Conservation (phyloP, 176 grass and related monocot species). For the Miscanthus lutarioriparius region DNA sequence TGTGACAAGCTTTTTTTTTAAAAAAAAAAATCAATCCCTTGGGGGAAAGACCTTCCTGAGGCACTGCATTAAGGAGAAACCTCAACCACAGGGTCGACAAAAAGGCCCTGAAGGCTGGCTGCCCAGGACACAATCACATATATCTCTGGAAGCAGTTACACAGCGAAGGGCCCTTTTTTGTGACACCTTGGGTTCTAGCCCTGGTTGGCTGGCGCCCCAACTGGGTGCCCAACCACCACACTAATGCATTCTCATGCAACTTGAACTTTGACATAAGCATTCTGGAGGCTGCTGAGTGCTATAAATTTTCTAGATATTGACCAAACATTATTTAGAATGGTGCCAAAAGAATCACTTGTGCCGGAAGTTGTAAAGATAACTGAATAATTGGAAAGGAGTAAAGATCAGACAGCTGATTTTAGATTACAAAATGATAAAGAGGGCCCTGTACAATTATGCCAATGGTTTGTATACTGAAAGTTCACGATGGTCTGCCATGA, state of each 20-base stretch:
- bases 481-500: neutral
- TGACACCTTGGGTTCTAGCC: neutral
- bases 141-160: neutral
- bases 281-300: neutral
- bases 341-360: neutral
- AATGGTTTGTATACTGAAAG: neutral
- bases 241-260: neutral
- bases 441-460: neutral
- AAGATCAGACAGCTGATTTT: neutral
- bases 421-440: neutral
- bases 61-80: neutral
- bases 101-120: neutral
- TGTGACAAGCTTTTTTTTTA: neutral
- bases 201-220: neutral
- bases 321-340: neutral
- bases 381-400: neutral
- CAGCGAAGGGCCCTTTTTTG: neutral
- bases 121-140: neutral
- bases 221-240: neutral
- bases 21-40: neutral
- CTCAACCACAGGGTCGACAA: neutral
- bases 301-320: neutral
- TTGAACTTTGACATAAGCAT: neutral
- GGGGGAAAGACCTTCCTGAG: neutral
- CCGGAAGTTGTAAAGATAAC: neutral